Evolutionary conservation across 495 filamentous ascomycete genomes (phyloP), one percentile per base, ranked within the genome.

Genomic region (Penicillium turbatum): DNA sequence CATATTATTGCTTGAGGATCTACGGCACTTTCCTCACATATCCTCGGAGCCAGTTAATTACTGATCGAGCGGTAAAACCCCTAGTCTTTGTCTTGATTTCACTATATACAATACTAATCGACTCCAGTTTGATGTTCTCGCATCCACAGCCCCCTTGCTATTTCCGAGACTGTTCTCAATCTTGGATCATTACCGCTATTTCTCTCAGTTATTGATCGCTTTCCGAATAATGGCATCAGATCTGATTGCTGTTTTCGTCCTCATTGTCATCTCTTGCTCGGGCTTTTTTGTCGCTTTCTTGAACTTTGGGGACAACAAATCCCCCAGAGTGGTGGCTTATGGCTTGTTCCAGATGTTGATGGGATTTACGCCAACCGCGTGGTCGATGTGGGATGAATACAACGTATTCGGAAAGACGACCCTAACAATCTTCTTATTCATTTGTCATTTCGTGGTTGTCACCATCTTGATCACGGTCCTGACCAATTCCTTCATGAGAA

Each of bases 241-340:
- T 68, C 75, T 97, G 16, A 78, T 87, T 2, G 90, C 92, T 1
- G 83, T 96, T 5, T 86, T 92, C 37, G 69, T 95, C 1, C 75
- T 96, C 15, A 86, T 95, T 38, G 63, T 95, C 12, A 87, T 96
- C 48, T 82, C 82, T 55, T 97, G 90, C 70, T 91, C 88, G 56
- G 92, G 91, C 38, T 97, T 97, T 70, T 93, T 96, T 54, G 90
- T 95, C 39, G 92, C 93, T 46, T 95, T 97, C 69, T 73, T 92
- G 16, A 88, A 90, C 0, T 89, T 89, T 65, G 80, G 79, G 13
- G 82, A 82, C 49, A 81, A 75, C 77, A 50, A 84, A 77, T 83
- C 87, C 6, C 67, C 73, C 5, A 73, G 68, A 2, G 81, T 79
- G 30, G 82, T 93, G n/a, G 88, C 88, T 13, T 97, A 92, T 68